A percentile compares a stretch with the other conserved stretches of the same genome.
Evolutionary conservation across 768 basidiomycete genomes (phyloP).

Genomic region (Boletus reticuloceps): DNA sequence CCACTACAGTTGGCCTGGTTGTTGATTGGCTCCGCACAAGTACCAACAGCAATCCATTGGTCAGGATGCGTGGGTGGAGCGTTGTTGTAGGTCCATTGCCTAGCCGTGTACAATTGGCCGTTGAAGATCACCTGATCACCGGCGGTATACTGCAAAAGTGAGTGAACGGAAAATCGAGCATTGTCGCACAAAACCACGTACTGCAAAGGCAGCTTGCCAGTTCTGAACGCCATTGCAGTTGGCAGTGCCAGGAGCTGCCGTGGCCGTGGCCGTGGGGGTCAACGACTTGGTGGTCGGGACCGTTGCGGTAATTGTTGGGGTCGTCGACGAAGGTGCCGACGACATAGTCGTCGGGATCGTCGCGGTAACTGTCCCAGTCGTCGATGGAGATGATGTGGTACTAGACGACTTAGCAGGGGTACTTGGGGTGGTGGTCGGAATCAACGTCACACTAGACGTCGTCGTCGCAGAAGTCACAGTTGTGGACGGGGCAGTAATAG

Average conservation of each 20-base stretch:
- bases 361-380: no score
- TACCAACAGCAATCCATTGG: slow-evolving; percentile 12
- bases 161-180: background rate
- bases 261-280: background rate
- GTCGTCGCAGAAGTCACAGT: no score
- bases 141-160: slow-evolving; percentile 17
- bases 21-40: slow-evolving; percentile 19
- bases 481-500: background rate
- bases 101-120: slow-evolving; percentile 20
- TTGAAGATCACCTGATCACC: slow-evolving; percentile 23
- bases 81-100: slow-evolving; percentile 27
- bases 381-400: no score
- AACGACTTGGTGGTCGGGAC: no score
- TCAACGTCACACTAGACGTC: no score
- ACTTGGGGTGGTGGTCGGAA: no score
- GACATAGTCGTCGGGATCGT: no score
- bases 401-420: no score
- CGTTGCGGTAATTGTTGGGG: background rate
- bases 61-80: slow-evolving; percentile 11
- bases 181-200: background rate
- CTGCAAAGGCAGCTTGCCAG: slow-evolving; percentile 26
- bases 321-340: background rate
- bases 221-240: slow-evolving; percentile 17
- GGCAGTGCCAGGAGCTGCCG: background rate
- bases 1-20: slow-evolving; percentile 25